Conservation (phyloP, 805 yeast species). For the Wickerhamiella sergipiensis region DNA sequence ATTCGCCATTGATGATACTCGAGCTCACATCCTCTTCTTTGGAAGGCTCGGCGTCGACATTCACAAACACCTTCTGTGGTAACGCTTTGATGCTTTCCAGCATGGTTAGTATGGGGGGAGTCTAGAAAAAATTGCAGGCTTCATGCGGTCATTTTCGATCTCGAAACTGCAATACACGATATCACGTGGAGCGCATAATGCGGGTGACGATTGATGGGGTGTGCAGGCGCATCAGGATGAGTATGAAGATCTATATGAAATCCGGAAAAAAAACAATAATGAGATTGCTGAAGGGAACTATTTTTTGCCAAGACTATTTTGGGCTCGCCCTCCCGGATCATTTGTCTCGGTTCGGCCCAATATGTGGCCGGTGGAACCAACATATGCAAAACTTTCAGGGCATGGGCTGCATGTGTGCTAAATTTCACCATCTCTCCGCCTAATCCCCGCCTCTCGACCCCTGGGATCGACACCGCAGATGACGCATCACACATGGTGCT, state of each 20-base stretch:
- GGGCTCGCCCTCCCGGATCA: not conserved
- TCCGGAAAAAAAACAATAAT: too few relatives aligned
- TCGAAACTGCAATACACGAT: not conserved
- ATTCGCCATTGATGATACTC: not conserved
- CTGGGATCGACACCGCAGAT: too few relatives aligned
- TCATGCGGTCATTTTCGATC: not conserved
- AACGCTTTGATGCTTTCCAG: not conserved
- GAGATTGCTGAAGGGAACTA: too few relatives aligned
- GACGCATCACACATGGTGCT: too few relatives aligned
- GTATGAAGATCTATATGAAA: too few relatives aligned
- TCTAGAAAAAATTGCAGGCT: not conserved
- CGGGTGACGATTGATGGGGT: not conserved
- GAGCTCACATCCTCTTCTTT: not conserved
- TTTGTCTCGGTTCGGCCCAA: not conserved
- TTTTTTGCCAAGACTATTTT: not conserved
- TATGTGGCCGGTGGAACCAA: not conserved
- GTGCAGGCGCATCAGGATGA: not conserved
- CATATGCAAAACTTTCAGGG: not conserved
- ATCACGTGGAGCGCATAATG: not conserved
- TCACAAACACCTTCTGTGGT: not conserved
- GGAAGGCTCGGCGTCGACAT: not conserved
- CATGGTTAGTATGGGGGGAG: not conserved
- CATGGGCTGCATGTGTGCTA: not conserved
- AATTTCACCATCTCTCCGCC: not conserved
- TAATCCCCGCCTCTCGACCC: too few relatives aligned